phyloP scores from a whole-genome alignment of 495 filamentous ascomycete genomes.

The Penicillium bovifimosum region DNA sequence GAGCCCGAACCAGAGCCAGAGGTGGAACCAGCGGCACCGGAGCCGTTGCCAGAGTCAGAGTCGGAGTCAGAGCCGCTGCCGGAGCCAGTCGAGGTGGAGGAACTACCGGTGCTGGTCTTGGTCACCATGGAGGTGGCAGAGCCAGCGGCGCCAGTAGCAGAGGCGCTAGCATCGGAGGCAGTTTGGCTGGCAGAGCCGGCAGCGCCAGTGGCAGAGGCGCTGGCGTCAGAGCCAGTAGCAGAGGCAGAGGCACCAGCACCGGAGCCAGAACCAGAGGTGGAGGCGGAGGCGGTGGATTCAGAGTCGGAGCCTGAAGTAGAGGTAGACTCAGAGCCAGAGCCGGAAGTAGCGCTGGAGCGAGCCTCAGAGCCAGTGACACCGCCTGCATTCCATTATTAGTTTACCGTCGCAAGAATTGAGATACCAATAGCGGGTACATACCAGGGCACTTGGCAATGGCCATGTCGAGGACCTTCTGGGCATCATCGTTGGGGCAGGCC shows the following conservation, averaged over 20 bases:
- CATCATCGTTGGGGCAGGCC: constrained; percentile 52
- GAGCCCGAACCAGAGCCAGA: constrained; percentile 5
- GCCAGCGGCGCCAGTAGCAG: constrained; percentile 12
- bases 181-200: background rate
- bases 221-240: constrained; percentile 6
- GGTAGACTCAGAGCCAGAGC: background rate
- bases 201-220: constrained; percentile 1
- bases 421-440: background rate
- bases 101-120: constrained; percentile 7
- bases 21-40: too few relatives aligned
- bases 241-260: constrained; percentile 8
- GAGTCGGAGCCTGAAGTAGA: constrained; percentile 6
- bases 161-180: background rate
- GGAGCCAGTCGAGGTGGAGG: constrained; percentile 20
- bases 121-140: background rate
- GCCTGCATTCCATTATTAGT: constrained; percentile 4
- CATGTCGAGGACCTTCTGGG: constrained; percentile 30
- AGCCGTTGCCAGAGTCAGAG: constrained; percentile 7
- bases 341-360: constrained; percentile 4
- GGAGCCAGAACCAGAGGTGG: constrained; percentile 4
- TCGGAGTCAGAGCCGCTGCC: constrained; percentile 10
- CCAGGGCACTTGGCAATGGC: constrained; percentile 36
- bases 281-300: constrained; percentile 1
- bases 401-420: background rate
- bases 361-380: constrained; percentile 6